A percentile compares a stretch with the other conserved stretches of the same genome.
phyloP scores from a whole-genome alignment of 169 alveolate genomes.

The Cryptosporidium bovis region DNA sequence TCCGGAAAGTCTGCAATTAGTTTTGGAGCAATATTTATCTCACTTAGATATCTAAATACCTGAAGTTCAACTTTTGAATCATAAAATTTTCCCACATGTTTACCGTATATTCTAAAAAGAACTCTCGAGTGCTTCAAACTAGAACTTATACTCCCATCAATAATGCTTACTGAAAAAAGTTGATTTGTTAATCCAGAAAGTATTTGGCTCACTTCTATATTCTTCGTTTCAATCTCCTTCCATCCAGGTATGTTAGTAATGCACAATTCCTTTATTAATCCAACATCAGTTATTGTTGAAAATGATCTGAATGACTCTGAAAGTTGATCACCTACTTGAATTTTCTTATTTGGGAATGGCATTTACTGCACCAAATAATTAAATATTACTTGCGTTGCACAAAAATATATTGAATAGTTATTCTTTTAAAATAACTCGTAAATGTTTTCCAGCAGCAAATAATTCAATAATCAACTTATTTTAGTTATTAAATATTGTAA shows the following conservation, averaged over 20 bases:
- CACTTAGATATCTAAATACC: conserved; percentile 80
- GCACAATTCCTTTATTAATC: conserved; percentile 77
- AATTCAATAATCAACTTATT: background rate
- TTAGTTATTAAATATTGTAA: too few species aligned
- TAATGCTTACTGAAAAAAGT: conserved; percentile 78
- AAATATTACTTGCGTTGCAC: too few species aligned
- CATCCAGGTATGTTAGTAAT: conserved; percentile 78
- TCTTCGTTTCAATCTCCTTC: conserved; percentile 69
- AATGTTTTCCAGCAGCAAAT: background rate
- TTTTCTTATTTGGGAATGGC: conserved; percentile 57
- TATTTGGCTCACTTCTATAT: conserved; percentile 78
- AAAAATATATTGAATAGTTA: too few species aligned
- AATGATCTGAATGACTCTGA: conserved; percentile 63
- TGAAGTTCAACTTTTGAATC: conserved; percentile 81
- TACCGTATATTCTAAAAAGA: conserved; percentile 80
- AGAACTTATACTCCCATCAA: conserved; percentile 42
- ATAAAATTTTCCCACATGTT: conserved; percentile 79
- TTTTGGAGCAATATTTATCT: conserved; percentile 80
- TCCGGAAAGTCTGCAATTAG: conserved; percentile 80
- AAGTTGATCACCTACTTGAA: conserved; percentile 36
- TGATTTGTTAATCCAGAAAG: conserved; percentile 81
- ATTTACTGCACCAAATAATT: background rate
- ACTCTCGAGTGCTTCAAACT: conserved; percentile 74
- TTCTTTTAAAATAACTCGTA: too few species aligned
- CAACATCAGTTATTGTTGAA: conserved; percentile 79